Evolutionary conservation across 2,329 filamentous ascomycete species (phyloP).

Genomic region (Talaromyces sp.): DNA sequence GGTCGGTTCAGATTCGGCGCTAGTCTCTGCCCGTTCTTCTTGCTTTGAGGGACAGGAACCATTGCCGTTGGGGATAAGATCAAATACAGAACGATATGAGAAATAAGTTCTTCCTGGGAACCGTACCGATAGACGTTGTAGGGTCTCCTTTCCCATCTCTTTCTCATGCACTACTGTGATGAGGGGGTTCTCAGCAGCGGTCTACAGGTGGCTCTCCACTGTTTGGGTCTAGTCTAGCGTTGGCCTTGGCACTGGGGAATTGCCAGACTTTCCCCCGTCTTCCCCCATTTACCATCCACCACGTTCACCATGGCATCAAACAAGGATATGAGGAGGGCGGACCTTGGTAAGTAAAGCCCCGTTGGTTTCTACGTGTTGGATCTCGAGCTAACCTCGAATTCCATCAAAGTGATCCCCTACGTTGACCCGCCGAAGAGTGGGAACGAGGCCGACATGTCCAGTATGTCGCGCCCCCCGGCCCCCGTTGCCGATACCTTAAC

Average conservation of each 20-base stretch:
- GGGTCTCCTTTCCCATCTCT: no score
- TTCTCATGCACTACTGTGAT: no score
- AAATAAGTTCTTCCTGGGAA: no score
- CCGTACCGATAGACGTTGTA: no score
- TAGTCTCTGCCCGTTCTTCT: no score
- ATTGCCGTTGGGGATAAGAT: no score
- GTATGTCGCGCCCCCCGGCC: constrained; percentile 54
- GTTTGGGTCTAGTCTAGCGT: constrained; percentile 12
- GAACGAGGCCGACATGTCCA: constrained; percentile 68
- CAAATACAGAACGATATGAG: no score
- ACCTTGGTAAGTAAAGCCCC: constrained; percentile 64
- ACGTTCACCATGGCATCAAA: constrained; percentile 61
- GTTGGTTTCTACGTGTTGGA: not conserved
- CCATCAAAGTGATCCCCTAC: constrained; percentile 77
- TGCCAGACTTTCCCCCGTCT: constrained; percentile 1
- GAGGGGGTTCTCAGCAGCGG: no score
- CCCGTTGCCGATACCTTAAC: not conserved
- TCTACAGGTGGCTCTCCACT: constrained; percentile 1
- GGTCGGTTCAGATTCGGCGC: no score
- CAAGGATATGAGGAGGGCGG: constrained; percentile 75
- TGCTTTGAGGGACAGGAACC: no score
- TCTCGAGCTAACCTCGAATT: not conserved
- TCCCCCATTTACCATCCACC: not conserved
- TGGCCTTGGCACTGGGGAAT: constrained; percentile 13
- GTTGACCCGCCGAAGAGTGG: constrained; percentile 71